Conservation (phyloP, 2,329 filamentous ascomycete species). For the Pestalotiopsis sp. region DNA sequence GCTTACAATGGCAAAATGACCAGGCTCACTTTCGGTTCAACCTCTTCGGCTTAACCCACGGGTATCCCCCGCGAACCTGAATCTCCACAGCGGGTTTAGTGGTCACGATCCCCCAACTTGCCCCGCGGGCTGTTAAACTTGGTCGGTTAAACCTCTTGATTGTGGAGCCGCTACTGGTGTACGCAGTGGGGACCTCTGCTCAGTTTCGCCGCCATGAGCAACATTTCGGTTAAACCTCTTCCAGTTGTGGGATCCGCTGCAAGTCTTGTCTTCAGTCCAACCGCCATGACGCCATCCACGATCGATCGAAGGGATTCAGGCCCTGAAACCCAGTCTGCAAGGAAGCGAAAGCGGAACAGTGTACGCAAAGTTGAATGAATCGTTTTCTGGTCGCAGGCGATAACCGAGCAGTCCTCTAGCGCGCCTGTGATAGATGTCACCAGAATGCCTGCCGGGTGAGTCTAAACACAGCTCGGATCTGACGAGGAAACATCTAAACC, state of each 20-base stretch:
- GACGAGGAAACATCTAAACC: neutral
- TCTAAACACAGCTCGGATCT: neutral
- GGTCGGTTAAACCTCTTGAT: neutral
- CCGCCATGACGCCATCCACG: neutral
- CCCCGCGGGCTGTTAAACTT: neutral
- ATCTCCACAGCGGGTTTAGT: neutral
- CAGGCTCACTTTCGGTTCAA: neutral
- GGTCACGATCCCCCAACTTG: neutral
- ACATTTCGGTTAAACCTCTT: neutral
- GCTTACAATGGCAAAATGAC: neutral
- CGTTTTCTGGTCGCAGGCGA: neutral
- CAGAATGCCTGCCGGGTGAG: neutral
- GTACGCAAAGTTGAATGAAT: neutral
- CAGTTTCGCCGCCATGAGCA: neutral
- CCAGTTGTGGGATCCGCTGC: neutral
- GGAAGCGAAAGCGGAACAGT: constrained; percentile 3
- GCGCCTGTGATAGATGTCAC: constrained; percentile 1
- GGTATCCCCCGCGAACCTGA: neutral
- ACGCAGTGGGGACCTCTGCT: neutral
- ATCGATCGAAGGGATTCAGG: neutral
- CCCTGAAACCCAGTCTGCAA: neutral
- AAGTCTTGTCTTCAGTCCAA: neutral
- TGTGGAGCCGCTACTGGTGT: neutral
- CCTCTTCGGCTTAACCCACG: neutral
- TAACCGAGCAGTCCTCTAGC: neutral